These are phyloP conservation scores for Pinus albicaulis DNA, from an alignment of 75 land plant species.

Conservation along the genomic window DNA sequence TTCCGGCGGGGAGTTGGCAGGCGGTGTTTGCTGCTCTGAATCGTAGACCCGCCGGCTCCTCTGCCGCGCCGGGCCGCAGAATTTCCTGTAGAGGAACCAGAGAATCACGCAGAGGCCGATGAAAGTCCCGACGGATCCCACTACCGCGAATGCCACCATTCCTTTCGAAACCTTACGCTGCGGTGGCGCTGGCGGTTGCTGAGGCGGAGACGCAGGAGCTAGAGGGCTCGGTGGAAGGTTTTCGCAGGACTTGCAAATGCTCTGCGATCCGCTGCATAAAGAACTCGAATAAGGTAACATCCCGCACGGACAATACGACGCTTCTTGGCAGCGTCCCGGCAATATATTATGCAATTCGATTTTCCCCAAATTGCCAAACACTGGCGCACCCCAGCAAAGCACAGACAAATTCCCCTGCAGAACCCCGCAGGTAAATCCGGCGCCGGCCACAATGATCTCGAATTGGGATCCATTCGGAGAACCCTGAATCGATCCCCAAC, in stretches of 20 bases:
- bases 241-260: conserved; percentile 22
- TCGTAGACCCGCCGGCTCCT: conserved; percentile 24
- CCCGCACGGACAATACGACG: conserved; percentile 11
- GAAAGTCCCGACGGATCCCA: conserved; percentile 1
- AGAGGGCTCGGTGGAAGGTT: too few species aligned
- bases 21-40: background rate
- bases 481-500: conserved; percentile 44
- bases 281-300: background rate
- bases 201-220: background rate
- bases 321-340: conserved; percentile 41
- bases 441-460: conserved; percentile 29
- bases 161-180: background rate
- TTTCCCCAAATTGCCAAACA: background rate
- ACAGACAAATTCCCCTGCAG: conserved; percentile 25
- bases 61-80: conserved; percentile 20
- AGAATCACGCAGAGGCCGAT: conserved; percentile 3
- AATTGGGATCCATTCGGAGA: conserved; percentile 27
- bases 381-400: conserved; percentile 55
- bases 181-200: conserved; percentile 6
- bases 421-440: conserved; percentile 54
- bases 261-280: conserved; percentile 11
- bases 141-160: conserved; percentile 1
- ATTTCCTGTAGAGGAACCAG: conserved; percentile 28
- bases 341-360: conserved; percentile 15
- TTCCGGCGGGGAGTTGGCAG: background rate